Evolutionary conservation across 73 alveolate species (phyloP).

Genomic region (Paramecium caudatum): DNA sequence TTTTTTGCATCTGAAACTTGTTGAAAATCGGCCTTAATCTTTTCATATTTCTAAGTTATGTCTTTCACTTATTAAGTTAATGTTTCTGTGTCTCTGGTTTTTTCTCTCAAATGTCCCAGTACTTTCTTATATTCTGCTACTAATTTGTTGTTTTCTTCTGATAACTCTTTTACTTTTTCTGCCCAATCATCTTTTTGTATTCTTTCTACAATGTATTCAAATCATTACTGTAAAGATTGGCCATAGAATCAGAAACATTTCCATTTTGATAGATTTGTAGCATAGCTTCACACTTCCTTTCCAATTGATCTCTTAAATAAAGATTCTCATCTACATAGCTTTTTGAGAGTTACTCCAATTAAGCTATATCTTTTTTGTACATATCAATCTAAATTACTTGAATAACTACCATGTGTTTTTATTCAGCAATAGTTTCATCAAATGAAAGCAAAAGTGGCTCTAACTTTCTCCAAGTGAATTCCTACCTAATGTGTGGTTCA

Average conservation of each 20-base stretch:
- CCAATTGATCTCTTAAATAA: background rate
- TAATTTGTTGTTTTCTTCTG: background rate
- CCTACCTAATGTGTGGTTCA: conserved; percentile 11
- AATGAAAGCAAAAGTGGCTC: background rate
- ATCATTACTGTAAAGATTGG: conserved; percentile 30
- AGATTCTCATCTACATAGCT: conserved; percentile 6
- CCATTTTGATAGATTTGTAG: conserved; percentile 33
- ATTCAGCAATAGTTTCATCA: conserved; percentile 26
- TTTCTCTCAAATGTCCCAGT: background rate
- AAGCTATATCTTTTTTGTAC: background rate
- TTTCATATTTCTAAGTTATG: background rate
- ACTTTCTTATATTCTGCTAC: background rate
- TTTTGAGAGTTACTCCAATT: conserved; percentile 17
- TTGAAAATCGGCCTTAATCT: background rate
- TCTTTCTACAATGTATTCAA: background rate
- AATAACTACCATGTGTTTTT: conserved; percentile 12
- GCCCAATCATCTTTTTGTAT: conserved; percentile 48
- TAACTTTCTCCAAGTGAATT: conserved; percentile 45
- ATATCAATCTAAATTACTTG: background rate
- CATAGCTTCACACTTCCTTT: conserved; percentile 16
- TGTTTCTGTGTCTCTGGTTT: background rate
- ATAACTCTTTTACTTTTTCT: background rate
- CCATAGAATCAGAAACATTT: background rate
- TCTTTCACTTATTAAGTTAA: background rate
- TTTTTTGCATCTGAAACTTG: background rate